Evolutionary conservation across 2,329 filamentous ascomycete genomes (phyloP), one percentile per base, ranked within the genome.

Genomic region (Penicillium expansum): DNA sequence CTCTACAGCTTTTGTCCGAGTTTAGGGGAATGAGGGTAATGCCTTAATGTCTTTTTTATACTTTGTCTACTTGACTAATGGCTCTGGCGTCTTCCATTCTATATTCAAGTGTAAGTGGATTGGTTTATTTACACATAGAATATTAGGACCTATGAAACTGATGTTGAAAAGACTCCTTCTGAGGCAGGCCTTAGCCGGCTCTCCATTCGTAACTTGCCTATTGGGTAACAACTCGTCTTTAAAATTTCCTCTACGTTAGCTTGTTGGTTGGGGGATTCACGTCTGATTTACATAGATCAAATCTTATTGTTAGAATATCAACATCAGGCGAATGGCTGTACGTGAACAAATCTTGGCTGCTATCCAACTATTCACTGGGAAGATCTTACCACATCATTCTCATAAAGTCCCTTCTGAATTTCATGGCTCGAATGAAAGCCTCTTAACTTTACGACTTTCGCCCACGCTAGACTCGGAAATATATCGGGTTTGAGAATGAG

Each of bases 1-100:
- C 14, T 18, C 10, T 48, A 24, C 20, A 73, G 71, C 69, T n/a
- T 73, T 69, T 58, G 64, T 73, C 38, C 66, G 69, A 35, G 58
- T 70, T 43, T 65, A 29, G 57, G 42, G n/a, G 29, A 29, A 35
- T 32, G 42, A 18, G 24, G 18, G 18, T 20, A 27, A 48, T 27
- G 2, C 24, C 14, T 48, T 39, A 9, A 39, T 48, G 16, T 33
- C 13, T 39, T 22, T 20, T 9, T 51, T 48, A 49, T 62, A 56
- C 51, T 50, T 27, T 48, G 5, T 53, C 42, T 47, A 27, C 24
- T 39, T 16, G 43, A 49, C 35, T 18, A 38, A 39, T 48, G 24
- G 43, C 33, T 48, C 42, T 41, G 14, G 24, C 20, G 29, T 33
- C 27, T 24, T 48, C 18, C 6, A 11, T 48, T 53, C 42, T 24